Percentiles rank a stretch among this genome's conserved stretches.
Conservation (phyloP, 768 basidiomycete genomes). For the Rhodosporidiobolus odoratus region DNA sequence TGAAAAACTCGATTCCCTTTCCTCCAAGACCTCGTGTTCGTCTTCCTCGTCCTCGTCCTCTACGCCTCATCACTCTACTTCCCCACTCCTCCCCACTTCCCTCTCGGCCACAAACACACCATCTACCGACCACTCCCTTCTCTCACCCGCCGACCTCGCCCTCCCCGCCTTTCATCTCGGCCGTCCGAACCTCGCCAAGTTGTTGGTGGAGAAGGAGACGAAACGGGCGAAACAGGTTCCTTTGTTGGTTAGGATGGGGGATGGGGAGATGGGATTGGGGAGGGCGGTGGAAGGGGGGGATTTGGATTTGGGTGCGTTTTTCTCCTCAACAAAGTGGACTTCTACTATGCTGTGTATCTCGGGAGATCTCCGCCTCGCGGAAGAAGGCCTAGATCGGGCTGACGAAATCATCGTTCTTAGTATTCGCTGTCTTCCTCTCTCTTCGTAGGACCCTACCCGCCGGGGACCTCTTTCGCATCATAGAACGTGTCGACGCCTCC, state of each 20-base stretch:
- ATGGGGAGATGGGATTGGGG: slow-evolving; percentile 75
- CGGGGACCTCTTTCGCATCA: slow-evolving; percentile 86
- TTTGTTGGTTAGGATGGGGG: slow-evolving; percentile 86
- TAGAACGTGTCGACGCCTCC: slow-evolving; percentile 54
- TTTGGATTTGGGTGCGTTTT: slow-evolving; percentile 73
- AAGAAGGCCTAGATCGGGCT: neutral
- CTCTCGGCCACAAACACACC: neutral
- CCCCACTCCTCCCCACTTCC: neutral
- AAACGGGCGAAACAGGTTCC: slow-evolving; percentile 89
- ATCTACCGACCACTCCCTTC: slow-evolving; percentile 41
- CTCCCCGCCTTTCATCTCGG: slow-evolving; percentile 88
- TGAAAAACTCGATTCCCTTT: too few species aligned
- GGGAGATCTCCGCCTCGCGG: neutral
- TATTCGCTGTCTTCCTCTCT: slow-evolving; percentile 87
- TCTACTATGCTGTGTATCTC: neutral
- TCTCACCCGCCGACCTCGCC: slow-evolving; percentile 93
- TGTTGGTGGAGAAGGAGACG: slow-evolving; percentile 77
- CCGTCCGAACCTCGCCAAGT: slow-evolving; percentile 72
- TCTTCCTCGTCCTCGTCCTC: too few species aligned
- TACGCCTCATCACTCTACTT: too few species aligned
- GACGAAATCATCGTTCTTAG: slow-evolving; percentile 49
- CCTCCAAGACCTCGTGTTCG: too few species aligned
- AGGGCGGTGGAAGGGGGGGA: slow-evolving; percentile 68
- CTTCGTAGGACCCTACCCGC: slow-evolving; percentile 74
- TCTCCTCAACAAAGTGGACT: neutral